phyloP scores from a whole-genome alignment of 108 stramenopile genomes.

The Nitzschia putrida region DNA sequence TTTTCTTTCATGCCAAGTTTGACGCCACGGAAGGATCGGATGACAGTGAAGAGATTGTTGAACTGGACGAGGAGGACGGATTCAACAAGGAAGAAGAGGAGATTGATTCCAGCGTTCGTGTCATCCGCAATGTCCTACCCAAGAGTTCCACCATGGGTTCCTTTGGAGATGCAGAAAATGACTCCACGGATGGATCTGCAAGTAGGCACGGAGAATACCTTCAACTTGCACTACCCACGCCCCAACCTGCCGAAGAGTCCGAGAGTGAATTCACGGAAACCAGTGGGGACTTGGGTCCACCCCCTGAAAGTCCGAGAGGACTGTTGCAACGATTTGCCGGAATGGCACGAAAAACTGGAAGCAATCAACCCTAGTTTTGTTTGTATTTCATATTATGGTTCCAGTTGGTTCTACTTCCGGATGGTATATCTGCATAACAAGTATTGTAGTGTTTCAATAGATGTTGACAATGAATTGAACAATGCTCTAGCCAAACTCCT shows the following conservation, averaged over 20 bases:
- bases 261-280: neutral
- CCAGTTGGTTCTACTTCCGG: too few relatives aligned
- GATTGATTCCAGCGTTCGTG: neutral
- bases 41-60: neutral
- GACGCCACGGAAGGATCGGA: neutral
- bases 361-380: neutral
- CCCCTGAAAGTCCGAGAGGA: neutral
- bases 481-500: too few relatives aligned
- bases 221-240: neutral
- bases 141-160: neutral
- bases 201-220: neutral
- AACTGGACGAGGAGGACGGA: neutral
- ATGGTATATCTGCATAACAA: too few relatives aligned
- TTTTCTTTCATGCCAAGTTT: neutral
- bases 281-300: neutral
- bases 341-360: neutral
- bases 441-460: too few relatives aligned
- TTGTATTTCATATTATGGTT: too few relatives aligned
- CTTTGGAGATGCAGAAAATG: neutral
- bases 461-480: too few relatives aligned
- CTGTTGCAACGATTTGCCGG: neutral
- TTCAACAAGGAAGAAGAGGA: neutral
- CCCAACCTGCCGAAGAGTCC: neutral
- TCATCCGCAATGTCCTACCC: neutral
- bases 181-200: neutral